Conservation (phyloP, 2,329 filamentous ascomycete species). For the Paecilomyces niveus region DNA sequence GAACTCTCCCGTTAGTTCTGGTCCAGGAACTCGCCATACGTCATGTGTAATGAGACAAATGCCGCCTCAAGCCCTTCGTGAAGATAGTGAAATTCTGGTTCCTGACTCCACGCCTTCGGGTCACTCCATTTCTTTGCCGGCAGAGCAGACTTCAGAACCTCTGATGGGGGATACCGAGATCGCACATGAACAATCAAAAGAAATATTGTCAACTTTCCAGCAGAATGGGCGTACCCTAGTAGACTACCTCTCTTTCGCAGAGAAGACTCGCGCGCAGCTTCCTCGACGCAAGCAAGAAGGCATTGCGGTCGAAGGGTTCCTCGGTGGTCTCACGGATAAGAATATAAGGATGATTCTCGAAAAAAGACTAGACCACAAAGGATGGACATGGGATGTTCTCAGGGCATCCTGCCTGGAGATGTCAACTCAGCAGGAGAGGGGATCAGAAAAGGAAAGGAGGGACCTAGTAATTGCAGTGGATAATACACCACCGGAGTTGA, state of each 20-base stretch:
- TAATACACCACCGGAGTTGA: background rate
- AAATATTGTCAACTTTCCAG: background rate
- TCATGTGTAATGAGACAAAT: background rate
- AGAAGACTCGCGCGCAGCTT: constrained; percentile 10
- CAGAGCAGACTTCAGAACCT: background rate
- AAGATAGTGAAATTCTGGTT: constrained; percentile 3
- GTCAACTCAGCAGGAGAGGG: background rate
- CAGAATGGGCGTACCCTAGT: constrained; percentile 16
- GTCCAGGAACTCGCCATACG: background rate
- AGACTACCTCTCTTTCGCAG: constrained; percentile 19
- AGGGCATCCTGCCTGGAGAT: constrained; percentile 2
- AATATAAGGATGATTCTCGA: constrained; percentile 12
- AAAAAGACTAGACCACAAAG: constrained; percentile 13
- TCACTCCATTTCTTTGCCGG: background rate
- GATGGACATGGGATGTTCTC: constrained; percentile 21
- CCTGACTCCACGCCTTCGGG: constrained; percentile 10
- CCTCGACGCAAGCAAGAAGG: constrained; percentile 11
- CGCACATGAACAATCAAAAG: background rate
- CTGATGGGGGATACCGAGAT: background rate
- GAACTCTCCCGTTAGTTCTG: background rate
- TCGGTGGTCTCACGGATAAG: constrained; percentile 21
- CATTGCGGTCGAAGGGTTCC: constrained; percentile 21
- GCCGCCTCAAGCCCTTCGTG: background rate
- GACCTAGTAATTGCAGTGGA: background rate
- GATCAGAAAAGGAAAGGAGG: background rate